Conservation (phyloP, 2,329 filamentous ascomycete species). For the Cadophora sp. region DNA sequence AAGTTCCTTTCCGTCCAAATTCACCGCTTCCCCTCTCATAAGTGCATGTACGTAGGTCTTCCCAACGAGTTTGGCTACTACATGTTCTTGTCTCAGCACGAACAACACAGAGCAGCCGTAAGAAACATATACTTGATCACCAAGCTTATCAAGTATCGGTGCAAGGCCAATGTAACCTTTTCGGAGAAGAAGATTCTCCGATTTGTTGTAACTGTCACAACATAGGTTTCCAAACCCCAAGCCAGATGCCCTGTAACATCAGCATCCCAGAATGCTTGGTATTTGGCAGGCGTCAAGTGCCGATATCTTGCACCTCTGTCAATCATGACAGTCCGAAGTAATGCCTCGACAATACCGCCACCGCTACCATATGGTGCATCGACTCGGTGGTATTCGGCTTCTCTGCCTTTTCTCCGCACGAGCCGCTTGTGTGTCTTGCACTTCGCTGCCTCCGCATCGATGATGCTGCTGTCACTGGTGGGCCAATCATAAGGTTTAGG, state of each 20-base stretch:
- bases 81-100: not conserved
- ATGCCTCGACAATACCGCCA: conserved; percentile 11
- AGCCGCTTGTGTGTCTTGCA: not conserved
- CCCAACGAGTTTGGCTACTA: not conserved
- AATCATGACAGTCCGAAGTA: conserved; percentile 2
- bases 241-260: not conserved
- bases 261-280: conserved; percentile 11
- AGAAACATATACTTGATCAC: not conserved
- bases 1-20: not conserved
- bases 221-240: conserved; percentile 14
- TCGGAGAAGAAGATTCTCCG: not conserved
- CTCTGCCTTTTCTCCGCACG: not conserved
- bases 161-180: conserved; percentile 9
- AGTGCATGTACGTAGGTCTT: not conserved
- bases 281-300: conserved; percentile 1
- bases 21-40: not conserved
- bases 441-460: not conserved
- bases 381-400: not conserved
- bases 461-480: not conserved
- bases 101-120: conserved; percentile 1
- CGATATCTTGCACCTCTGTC: conserved; percentile 11
- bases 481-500: conserved; percentile 13
- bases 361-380: not conserved
- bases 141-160: not conserved
- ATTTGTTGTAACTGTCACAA: not conserved